Conservation (phyloP, 305 asterid genomes). For the Solanum chacoense region DNA sequence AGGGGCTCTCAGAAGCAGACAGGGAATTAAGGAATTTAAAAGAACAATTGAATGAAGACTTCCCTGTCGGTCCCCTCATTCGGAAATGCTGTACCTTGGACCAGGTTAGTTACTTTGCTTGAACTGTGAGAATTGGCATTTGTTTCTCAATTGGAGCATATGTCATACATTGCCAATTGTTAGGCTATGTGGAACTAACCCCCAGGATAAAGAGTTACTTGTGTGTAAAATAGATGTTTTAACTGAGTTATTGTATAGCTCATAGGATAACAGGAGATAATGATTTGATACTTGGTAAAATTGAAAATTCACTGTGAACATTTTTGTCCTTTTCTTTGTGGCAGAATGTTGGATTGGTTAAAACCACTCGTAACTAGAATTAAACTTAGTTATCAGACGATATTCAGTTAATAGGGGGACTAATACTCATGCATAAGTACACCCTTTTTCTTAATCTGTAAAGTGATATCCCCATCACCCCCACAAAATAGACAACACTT, state of each 20-base stretch:
- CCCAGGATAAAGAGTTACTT: neutral
- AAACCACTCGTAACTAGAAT: neutral
- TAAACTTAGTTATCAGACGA: neutral
- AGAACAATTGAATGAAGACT: constrained; percentile 64
- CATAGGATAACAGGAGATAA: neutral
- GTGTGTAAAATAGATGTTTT: neutral
- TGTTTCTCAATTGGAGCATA: neutral
- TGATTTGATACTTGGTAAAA: neutral
- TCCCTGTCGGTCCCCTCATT: constrained; percentile 82
- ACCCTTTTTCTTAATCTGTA: neutral
- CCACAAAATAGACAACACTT: neutral
- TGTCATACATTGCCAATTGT: neutral
- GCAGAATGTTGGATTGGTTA: neutral
- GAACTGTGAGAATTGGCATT: neutral
- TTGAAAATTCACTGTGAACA: neutral
- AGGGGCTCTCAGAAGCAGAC: constrained; percentile 78
- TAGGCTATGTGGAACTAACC: neutral
- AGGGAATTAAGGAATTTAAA: constrained; percentile 63
- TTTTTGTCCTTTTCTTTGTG: neutral
- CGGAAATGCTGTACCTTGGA: constrained; percentile 84
- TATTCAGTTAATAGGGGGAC: neutral
- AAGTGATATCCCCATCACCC: neutral
- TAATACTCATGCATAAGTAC: neutral
- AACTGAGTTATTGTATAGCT: neutral
- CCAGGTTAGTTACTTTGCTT: constrained; percentile 46